Evolutionary conservation across 2,329 filamentous ascomycete species (phyloP), one percentile per base, ranked within the genome.

Genomic region (Blastomyces parvus): DNA sequence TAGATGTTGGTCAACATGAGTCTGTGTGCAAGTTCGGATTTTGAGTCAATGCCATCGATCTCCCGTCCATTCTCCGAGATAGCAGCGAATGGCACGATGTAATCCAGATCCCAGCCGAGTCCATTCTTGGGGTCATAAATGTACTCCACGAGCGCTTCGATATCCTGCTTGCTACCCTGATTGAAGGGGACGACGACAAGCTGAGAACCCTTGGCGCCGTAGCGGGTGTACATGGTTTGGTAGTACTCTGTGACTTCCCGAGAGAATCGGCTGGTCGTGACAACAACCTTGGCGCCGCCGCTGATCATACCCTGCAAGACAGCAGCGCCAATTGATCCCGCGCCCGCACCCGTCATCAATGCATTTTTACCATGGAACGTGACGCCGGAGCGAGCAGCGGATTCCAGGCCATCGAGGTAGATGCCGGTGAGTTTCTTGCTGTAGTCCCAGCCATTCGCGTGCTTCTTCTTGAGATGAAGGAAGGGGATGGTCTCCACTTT

Each of bases 111-210:
- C 94, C 95, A 99, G 67, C 94, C 94, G 11, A 99, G 88, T 67
- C 95, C 95, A 74, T 88, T 92, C 87, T 97, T 99, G 67, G 88
- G 77, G 74, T 97, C 93, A 75, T 97, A 99, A 74, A 99, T 95
- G 81, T 97, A 99, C 65, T 97, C 85, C 61, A 99, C 83, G 8
- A 99, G 83, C 57, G 91, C 91, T 76, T 97, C 91, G 44, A 97
- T 90, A 74, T 99, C 94, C 76, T 97, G 93, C 80, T 97, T 95
- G 81, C 93, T 97, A 67, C 93, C 94, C 77, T 97, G 92, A 78
- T 99, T 99, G 85, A 99, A 99, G 59, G 95, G 94, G 62, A 97
- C 95, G 62, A 99, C 94, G 50, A 99, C 91, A 63, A 99, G 88
- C 79, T 97, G 92, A 64, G 94, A 97, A 67, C 94, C 94, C 68